Percentiles rank a stretch among this genome's conserved stretches.
Evolutionary conservation across 495 filamentous ascomycete genomes (phyloP).

Genomic region (Paragyromitra xinjiangensis): DNA sequence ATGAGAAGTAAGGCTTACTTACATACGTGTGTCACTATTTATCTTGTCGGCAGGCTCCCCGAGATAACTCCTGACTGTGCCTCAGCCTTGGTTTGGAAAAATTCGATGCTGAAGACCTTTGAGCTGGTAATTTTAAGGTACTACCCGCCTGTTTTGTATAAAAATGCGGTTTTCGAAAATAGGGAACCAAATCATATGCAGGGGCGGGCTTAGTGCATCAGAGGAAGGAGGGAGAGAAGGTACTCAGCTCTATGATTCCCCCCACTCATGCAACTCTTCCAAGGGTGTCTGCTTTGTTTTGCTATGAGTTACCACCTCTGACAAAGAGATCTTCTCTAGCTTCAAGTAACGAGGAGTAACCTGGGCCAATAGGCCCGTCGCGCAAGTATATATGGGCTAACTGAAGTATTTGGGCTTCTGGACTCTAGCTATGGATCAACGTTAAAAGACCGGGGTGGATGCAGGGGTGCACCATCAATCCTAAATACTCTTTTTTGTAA

Average conservation of each 20-base stretch:
- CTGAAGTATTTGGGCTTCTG: no score
- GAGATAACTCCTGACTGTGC: background rate
- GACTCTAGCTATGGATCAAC: no score
- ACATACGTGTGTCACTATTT: background rate
- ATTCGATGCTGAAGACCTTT: conserved; percentile 1
- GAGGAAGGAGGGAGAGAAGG: background rate
- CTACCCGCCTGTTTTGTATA: background rate
- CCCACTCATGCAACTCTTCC: background rate
- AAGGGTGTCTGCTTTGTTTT: conserved; percentile 1
- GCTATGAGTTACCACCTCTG: no score
- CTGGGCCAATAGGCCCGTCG: background rate
- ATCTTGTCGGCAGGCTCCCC: background rate
- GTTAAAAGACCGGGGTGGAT: background rate
- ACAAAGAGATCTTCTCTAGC: background rate
- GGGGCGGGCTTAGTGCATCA: background rate
- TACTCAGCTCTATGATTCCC: background rate
- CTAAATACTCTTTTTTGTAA: background rate
- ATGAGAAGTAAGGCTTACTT: background rate
- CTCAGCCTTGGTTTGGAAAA: background rate
- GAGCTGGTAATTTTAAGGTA: conserved; percentile 8
- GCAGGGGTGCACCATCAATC: background rate
- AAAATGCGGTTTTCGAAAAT: background rate
- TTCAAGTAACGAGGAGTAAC: background rate
- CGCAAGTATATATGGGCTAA: no score
- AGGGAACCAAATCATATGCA: background rate